Evolutionary conservation across 352 stramenopile genomes (phyloP).

Genomic region (Phytophthora citricola): DNA sequence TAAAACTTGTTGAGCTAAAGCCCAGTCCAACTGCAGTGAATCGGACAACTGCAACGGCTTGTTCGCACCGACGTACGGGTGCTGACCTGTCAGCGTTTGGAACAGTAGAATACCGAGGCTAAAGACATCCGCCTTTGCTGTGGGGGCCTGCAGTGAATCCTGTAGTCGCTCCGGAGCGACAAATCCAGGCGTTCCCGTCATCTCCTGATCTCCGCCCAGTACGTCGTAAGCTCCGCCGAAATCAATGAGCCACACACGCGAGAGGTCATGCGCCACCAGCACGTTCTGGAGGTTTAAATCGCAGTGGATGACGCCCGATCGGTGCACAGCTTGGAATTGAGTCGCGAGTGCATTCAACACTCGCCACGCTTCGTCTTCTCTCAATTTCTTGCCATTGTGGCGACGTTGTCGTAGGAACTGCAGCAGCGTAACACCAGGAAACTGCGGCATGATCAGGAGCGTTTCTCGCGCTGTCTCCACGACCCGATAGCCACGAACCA

Average conservation of each 20-base stretch:
- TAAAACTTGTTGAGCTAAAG: constrained; percentile 42
- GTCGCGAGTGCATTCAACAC: constrained; percentile 13
- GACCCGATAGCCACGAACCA: constrained; percentile 55
- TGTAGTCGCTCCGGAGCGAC: constrained; percentile 65
- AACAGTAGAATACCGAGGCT: constrained; percentile 69
- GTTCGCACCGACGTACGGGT: constrained; percentile 50
- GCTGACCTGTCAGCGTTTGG: constrained; percentile 62
- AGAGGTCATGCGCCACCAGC: constrained; percentile 50
- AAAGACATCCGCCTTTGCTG: constrained; percentile 59
- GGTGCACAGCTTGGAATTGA: constrained; percentile 92
- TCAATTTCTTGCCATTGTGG: constrained; percentile 23
- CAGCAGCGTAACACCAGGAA: constrained; percentile 53
- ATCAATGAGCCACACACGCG: constrained; percentile 57
- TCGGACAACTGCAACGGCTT: constrained; percentile 49
- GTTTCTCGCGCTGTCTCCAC: constrained; percentile 55
- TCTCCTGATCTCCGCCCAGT: constrained; percentile 18
- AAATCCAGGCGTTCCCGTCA: constrained; percentile 73
- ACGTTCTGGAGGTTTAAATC: constrained; percentile 99
- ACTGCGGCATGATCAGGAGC: constrained; percentile 62
- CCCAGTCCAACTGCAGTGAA: constrained; percentile 53
- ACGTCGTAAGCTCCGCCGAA: constrained; percentile 64
- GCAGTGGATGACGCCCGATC: constrained; percentile 94
- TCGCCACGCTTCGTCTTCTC: constrained; percentile 15
- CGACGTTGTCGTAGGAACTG: constrained; percentile 40
- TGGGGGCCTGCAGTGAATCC: constrained; percentile 41